Base-by-base conservation (phyloP, 2,329 filamentous ascomycete species). In the Neonectria coccinea region DNA sequence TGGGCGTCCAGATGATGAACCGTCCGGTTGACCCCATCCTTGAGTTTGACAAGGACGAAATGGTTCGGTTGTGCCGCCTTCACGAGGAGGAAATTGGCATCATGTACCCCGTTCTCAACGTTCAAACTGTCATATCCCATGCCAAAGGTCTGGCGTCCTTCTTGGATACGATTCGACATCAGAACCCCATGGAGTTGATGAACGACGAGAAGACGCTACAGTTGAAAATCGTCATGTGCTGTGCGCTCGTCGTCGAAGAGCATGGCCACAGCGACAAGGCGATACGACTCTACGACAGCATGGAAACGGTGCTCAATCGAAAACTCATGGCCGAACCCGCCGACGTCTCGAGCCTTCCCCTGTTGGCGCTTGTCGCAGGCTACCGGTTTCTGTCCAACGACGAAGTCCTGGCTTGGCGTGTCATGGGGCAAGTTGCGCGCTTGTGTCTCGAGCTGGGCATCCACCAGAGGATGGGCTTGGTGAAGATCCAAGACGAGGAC, bases 21-120 rank as follows among this genome's bases (percentile, higher is more conserved):
- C 74, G 80, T 75, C 60, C 73, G 33, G 66, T 48, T 84, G 95
- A 97, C 75, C 93, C 94, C 0, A 86, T 98, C 29, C 94, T 93
- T 88, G 85, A 89, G 8, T 87, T 97, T 53, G 87, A 87, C 58
- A 90, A 91, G 73, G 89, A 94, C 39, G 94, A 97, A 74, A 92
- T 96, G 73, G 78, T 95, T 20, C 88, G 93, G 1, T 80, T 97
- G 14, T 93, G 92, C 69, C 85, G 88, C 14, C 83, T 97, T 0
- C 95, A 96, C 74, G 92, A 97, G 70, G 94, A 97, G 72, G 94
- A 97, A 76, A 90, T 97, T 73, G 93, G 93, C 47, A 87, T 95
- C 73, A 97, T 97, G 93, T 97, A 97, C 76, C 95, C 95, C 0
- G 87, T 97, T 4, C 78, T 97, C 51, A 87, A 92, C 70, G 91